phyloP scores from a whole-genome alignment of 1,284 basidiomycete genomes.

The Cryptococcus sp. region DNA sequence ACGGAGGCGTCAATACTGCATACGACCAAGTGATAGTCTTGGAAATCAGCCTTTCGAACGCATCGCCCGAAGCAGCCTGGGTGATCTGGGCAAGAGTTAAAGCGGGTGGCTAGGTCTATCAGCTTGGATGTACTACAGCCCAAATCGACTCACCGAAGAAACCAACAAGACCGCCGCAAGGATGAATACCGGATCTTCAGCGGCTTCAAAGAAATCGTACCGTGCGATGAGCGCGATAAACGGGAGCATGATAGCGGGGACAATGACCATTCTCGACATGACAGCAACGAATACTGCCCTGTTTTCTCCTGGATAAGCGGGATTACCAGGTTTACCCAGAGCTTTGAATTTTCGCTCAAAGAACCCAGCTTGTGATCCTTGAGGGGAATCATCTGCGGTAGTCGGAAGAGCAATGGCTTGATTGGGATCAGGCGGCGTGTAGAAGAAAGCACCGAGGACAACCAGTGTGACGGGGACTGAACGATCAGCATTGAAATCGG shows the following conservation, averaged over 20 bases:
- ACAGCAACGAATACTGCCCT: conserved; percentile 76
- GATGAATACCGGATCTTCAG: conserved; percentile 48
- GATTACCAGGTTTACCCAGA: background rate
- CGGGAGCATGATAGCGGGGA: conserved; percentile 71
- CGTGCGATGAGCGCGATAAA: conserved; percentile 62
- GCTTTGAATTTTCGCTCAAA: conserved; percentile 30
- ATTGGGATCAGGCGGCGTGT: conserved; percentile 41
- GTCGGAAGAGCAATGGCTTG: conserved; percentile 6
- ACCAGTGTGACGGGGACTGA: conserved; percentile 77
- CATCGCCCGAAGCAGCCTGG: conserved; percentile 76
- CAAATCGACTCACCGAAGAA: conserved; percentile 46
- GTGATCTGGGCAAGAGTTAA: conserved; percentile 63
- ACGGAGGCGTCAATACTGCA: conserved; percentile 69
- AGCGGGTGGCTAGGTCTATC: conserved; percentile 42
- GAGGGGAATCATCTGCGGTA: background rate
- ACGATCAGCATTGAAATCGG: conserved; percentile 3
- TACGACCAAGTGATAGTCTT: conserved; percentile 51
- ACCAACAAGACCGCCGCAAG: conserved; percentile 70
- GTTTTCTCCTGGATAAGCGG: conserved; percentile 61
- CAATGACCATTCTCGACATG: conserved; percentile 70
- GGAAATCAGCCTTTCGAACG: conserved; percentile 80
- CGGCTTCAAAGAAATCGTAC: conserved; percentile 56
- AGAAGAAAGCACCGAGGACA: conserved; percentile 90
- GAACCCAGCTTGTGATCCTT: conserved; percentile 8
- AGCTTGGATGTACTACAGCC: background rate